Evolutionary conservation across 1,284 basidiomycete genomes (phyloP).

Genomic region (Mycosarcoma mackinlayi): DNA sequence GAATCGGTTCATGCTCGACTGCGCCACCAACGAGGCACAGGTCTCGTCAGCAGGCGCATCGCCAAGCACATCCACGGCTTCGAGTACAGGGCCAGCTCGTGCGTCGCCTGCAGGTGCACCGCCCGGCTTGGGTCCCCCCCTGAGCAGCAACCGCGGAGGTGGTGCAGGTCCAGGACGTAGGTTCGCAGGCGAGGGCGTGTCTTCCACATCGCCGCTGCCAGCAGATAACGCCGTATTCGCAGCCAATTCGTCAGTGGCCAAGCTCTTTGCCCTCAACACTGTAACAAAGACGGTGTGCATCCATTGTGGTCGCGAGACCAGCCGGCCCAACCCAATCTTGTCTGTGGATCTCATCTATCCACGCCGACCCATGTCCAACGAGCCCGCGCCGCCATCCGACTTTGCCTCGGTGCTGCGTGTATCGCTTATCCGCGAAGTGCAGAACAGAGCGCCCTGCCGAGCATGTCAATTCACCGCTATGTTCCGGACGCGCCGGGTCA

Average conservation of each 20-base stretch:
- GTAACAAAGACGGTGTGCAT: conserved; percentile 75
- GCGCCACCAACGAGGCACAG: conserved; percentile 49
- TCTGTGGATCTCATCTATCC: conserved; percentile 87
- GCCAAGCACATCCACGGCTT: background rate
- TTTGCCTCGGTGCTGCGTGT: conserved; percentile 80
- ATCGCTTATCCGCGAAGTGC: conserved; percentile 83
- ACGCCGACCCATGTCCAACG: conserved; percentile 75
- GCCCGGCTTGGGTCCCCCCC: conserved; percentile 38
- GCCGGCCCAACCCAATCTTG: conserved; percentile 49
- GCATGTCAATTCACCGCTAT: conserved; percentile 72
- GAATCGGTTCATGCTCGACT: conserved; percentile 89
- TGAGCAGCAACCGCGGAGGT: conserved; percentile 38
- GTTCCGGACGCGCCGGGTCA: conserved; percentile 76
- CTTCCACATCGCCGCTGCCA: conserved; percentile 12
- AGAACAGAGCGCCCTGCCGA: conserved; percentile 86
- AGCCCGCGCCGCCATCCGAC: conserved; percentile 72
- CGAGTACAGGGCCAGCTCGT: conserved; percentile 1
- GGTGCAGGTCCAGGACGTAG: conserved; percentile 19
- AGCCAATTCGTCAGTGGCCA: conserved; percentile 14
- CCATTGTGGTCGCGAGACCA: conserved; percentile 80
- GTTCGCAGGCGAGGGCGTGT: conserved; percentile 8
- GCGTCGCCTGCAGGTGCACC: conserved; percentile 29
- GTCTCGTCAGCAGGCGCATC: conserved; percentile 3
- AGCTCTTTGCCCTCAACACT: conserved; percentile 44
- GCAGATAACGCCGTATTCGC: conserved; percentile 6